Base-by-base conservation (phyloP, 306 rosid species). In the Rosa chinensis region DNA sequence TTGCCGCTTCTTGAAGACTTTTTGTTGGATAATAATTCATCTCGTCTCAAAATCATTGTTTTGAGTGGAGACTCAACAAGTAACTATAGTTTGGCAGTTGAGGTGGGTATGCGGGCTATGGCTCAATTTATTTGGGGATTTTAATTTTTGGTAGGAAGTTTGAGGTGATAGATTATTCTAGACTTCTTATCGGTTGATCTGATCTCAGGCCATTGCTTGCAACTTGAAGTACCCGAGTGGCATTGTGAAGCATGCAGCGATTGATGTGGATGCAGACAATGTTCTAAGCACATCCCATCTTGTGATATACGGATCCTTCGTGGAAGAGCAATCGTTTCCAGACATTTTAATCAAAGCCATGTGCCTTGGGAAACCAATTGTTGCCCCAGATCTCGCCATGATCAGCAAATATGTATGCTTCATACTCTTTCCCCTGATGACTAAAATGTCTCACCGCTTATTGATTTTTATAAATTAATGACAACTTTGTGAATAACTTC, bases 331-430 rank as follows among this genome's bases (percentile, higher is more conserved):
- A 82, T 88, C 91, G 58, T 93, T 96, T 84, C 99, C 98, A 1
- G 92, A 87, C 81, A 79, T 90, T 88, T 88, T 96, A 85, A 66
- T 86, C 70, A 91, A 89, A 88, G 98, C 98, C 68, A 90, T 96
- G 99, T 82, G 93, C 89, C 93, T 91, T 70, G 98, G 83, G 82
- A 96, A 93, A 66, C 98, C 96, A 81, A 86, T 93, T 83, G 80
- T 96, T 52, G 98, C 98, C 79, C 96, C 98, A 0, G 92, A 93
- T 87, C 87, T 89, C 79, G 77, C 93, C 84, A 84, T 83, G 77
- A 93, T 96, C 86, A 88, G 85, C 79, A 93, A 92, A 93, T 82
- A 90, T 79, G 99, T 96, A 89, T 12, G 90, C 75, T 81, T 69
- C 58, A 70, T 7, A 72, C 66, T 82, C 42, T 66, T 82, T 74